A percentile compares a stretch with the other conserved stretches of the same genome.
phyloP scores from a whole-genome alignment of 2,329 filamentous ascomycete genomes.

The Aureobasidium zeae region DNA sequence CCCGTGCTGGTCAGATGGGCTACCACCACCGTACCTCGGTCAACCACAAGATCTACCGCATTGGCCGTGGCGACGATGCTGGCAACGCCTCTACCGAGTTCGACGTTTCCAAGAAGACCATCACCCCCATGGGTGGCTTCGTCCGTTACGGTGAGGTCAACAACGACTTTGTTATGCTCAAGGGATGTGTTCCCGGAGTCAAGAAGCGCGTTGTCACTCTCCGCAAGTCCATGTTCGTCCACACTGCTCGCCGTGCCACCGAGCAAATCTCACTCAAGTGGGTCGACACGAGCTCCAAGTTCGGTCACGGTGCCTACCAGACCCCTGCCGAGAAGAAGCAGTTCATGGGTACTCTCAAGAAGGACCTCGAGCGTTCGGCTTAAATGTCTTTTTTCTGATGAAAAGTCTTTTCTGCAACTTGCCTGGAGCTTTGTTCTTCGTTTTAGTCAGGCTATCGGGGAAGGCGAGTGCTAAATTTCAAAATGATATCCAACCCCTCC shows the following conservation, averaged over 20 bases:
- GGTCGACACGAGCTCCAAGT: slow-evolving; percentile 99
- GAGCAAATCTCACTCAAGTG: slow-evolving; percentile 99
- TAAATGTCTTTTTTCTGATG: slow-evolving; percentile 6
- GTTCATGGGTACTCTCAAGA: slow-evolving; percentile 98
- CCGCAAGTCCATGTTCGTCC: slow-evolving; percentile 95
- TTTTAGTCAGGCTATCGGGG: slow-evolving; percentile 10
- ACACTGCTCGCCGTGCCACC: slow-evolving; percentile 89
- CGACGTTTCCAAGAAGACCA: slow-evolving; percentile 98
- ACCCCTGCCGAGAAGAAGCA: slow-evolving; percentile 96
- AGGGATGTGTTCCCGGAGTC: slow-evolving; percentile 93
- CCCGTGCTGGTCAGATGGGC: slow-evolving; percentile 98
- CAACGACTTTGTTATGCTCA: slow-evolving; percentile 97
- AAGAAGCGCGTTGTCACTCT: slow-evolving; percentile 99
- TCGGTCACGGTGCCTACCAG: slow-evolving; percentile 99
- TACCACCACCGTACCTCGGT: slow-evolving; percentile 99
- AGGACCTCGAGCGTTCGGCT: slow-evolving; percentile 55
- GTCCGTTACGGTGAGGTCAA: slow-evolving; percentile 98
- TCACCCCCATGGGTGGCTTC: slow-evolving; percentile 98
- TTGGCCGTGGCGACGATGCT: slow-evolving; percentile 85
- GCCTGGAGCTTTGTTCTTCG: slow-evolving; percentile 10
- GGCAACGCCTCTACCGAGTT: slow-evolving; percentile 90
- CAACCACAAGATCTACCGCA: slow-evolving; percentile 99
- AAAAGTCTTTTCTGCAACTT: slow-evolving; percentile 13
- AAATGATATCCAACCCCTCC: slow-evolving; percentile 15
- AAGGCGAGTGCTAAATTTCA: slow-evolving; percentile 10